Base-by-base conservation (phyloP, 768 basidiomycete genomes). In the Mycena metata region DNA sequence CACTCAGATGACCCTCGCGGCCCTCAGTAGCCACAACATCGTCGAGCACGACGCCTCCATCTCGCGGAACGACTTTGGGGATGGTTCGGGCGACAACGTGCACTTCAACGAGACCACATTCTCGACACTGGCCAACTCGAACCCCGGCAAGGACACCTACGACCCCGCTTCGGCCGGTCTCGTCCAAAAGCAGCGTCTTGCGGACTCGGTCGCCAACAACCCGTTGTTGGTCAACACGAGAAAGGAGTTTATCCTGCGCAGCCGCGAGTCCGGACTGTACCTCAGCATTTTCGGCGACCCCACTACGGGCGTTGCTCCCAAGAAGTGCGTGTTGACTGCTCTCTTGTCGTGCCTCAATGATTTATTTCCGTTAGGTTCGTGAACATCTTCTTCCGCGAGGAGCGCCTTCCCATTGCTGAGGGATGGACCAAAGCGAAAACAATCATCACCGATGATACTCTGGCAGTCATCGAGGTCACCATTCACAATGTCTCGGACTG, bases 81-180 rank as follows among this genome's bases (percentile, higher is more conserved):
- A 43, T 21, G 64, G 62, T 2, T 35, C 45, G 5, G 71, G 71
- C 13, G 71, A 72, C 67, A 72, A 69, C 56, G 16, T 49, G 17
- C 57, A 69, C 43, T 71, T 71, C 62, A 72, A 72, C 64, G 67
- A 72, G 56, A 60, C 63, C 1, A 41, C 46, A 0, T 71, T 57
- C 30, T 26, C 47, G 33, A 52, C 41, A 17, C 39, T 63, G 9
- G 66, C 70, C 12, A 64, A 57, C 26, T 24, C 66, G 35, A 71
- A 65, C 50, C 66, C 59, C n/a, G 63, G 58, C 30, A 26, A 41
- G 35, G 72, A 73, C 33, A 49, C 46, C 36, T 73, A 73, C 66
- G 58, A 70, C 21, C 23, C 64, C 0, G 30, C 23, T 2, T 51
- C 72, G 3, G 69, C 63, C 4, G 72, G 66, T 2, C 16, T 24